Base-by-base conservation (phyloP, 179 eudicot species). In the Spinacia oleracea region DNA sequence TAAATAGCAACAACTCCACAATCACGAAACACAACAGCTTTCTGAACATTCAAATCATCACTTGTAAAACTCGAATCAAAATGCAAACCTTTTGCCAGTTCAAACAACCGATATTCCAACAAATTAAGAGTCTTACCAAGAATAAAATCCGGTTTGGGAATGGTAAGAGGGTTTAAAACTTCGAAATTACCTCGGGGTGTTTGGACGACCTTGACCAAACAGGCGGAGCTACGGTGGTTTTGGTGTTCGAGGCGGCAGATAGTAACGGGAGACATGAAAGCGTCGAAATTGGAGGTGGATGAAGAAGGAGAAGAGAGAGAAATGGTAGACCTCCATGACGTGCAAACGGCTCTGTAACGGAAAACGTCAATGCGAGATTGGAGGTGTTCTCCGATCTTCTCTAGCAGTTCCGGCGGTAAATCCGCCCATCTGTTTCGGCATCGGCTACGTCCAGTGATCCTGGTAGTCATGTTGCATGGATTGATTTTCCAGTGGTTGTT, bases 301-400 rank as follows among this genome's bases (percentile, higher is more conserved):
- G 74, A n/a, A 29, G 55, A 10, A 32, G 63, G 18, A 32, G 63
- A 72, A 45, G 27, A 79, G 9, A 46, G 71, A 32, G 40, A 7
- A 74, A 79, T 29, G 12, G 67, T 51, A 11, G 77, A 60, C 71
- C 81, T 45, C 81, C 81, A 79, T n/a, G 72, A 68, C 40, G 50
- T 5, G 31, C 72, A 68, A 38, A 68, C 50, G 15, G 72, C 46
- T 42, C 50, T 8, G 14, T 16, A 38, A 8, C 50, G 72, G 72
- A 68, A 40, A 12, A 31, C 40, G 50, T 68, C 46, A 14, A 68
- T 38, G 35, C 67, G 67, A 14, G 67, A 63, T 11, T 3, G 50
- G 27, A 68, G 72, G 5, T 21, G 46, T 34, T 34, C 12, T 38
- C 45, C 70, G 27, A 66, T 66, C 18, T 66, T 64, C 0, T 64